Evolutionary conservation across 352 stramenopile species (phyloP).

Genomic region (Pythium sp.): DNA sequence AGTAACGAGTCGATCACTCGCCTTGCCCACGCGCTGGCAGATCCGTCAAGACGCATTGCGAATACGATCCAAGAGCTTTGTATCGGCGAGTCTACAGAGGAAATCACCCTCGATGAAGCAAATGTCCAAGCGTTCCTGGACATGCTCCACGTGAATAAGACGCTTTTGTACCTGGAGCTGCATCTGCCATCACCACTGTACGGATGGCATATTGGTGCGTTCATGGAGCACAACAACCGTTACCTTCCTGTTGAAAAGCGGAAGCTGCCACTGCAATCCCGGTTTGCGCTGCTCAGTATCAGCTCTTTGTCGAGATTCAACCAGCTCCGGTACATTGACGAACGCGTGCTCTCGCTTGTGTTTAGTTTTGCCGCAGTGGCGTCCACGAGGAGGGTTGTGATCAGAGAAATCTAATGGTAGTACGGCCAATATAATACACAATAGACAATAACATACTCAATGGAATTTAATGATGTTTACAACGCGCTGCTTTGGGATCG

Average conservation of each 20-base stretch:
- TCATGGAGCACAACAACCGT: background rate
- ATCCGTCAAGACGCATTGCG: background rate
- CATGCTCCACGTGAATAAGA: conserved; percentile 7
- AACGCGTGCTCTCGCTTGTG: conserved; percentile 6
- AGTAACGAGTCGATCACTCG: background rate
- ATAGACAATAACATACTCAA: background rate
- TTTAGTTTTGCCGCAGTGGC: conserved; percentile 9
- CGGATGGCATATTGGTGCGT: background rate
- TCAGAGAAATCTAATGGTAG: background rate
- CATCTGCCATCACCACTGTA: background rate
- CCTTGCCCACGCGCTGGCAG: background rate
- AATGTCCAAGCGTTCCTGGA: conserved; percentile 1
- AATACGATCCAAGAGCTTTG: conserved; percentile 6
- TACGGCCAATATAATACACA: background rate
- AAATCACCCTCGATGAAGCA: background rate
- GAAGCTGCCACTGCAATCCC: background rate
- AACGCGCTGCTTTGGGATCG: conserved; percentile 14
- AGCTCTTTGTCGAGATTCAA: background rate
- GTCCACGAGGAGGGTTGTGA: background rate
- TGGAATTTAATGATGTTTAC: conserved; percentile 15
- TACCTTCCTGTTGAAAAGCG: conserved; percentile 8
- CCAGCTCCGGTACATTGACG: background rate
- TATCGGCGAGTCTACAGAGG: background rate
- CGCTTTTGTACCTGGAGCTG: conserved; percentile 5
- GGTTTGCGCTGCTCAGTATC: conserved; percentile 5